Conservation (phyloP, 2,329 filamentous ascomycete species). For the Penicillium sp. region DNA sequence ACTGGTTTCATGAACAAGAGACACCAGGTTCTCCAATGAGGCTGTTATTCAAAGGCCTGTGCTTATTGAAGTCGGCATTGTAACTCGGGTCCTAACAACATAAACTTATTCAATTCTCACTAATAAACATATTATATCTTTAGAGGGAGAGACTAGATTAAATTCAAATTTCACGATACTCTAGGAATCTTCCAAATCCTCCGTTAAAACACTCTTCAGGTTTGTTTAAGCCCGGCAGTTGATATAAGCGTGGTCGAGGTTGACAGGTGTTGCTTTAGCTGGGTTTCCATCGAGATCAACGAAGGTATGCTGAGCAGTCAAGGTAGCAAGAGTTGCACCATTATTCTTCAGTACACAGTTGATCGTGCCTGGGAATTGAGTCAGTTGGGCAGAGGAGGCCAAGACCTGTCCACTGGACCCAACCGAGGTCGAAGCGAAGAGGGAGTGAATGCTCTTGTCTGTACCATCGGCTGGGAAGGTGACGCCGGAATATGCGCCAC, state of each 20-base stretch:
- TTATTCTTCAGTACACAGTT: conserved; percentile 16
- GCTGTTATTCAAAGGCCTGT: too few relatives aligned
- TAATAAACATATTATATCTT: neutral
- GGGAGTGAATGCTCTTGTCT: conserved; percentile 6
- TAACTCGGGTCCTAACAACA: neutral
- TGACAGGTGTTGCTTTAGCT: conserved; percentile 5
- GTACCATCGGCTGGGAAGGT: conserved; percentile 11
- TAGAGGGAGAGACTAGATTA: conserved; percentile 3
- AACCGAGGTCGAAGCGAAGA: conserved; percentile 5
- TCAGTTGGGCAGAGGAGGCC: conserved; percentile 16
- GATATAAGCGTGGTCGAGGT: conserved; percentile 9
- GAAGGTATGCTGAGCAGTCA: conserved; percentile 13
- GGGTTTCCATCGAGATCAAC: conserved; percentile 17
- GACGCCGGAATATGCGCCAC: conserved; percentile 11
- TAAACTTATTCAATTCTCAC: neutral
- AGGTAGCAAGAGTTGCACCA: conserved; percentile 6
- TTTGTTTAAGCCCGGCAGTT: conserved; percentile 8
- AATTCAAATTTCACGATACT: neutral
- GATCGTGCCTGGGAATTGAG: conserved; percentile 8
- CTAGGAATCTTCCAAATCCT: neutral
- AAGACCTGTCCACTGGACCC: conserved; percentile 12
- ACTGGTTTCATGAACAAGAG: too few relatives aligned
- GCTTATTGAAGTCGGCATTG: too few relatives aligned
- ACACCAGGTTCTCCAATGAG: too few relatives aligned
- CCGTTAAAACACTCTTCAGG: neutral